A percentile compares a stretch with the other conserved stretches of the same genome.
Conservation (phyloP, 192 early-diverging fungal genomes). For the Podila horticola region DNA sequence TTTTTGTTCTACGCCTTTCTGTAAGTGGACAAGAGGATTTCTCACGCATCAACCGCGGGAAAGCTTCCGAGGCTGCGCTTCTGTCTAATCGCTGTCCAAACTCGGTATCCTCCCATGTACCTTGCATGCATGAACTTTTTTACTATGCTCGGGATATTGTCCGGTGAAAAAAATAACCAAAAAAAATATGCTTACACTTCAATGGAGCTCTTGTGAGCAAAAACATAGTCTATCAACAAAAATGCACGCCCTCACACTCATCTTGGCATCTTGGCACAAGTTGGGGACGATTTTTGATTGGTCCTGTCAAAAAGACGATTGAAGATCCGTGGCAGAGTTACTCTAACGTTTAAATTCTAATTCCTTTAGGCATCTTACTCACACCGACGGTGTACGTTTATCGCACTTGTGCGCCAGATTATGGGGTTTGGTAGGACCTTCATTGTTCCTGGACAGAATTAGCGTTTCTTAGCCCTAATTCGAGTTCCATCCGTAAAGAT, state of each 20-base stretch:
- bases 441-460: slow-evolving; percentile 7
- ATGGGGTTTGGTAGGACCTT: neutral
- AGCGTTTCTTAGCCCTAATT: too few relatives aligned
- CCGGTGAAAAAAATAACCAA: neutral
- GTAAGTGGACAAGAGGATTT: slow-evolving; percentile 6
- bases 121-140: slow-evolving; percentile 2
- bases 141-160: too few relatives aligned
- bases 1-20: neutral
- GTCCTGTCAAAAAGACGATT: neutral
- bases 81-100: neutral
- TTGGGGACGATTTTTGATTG: slow-evolving; percentile 4
- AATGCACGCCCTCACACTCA: too few relatives aligned
- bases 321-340: too few relatives aligned
- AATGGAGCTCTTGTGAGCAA: neutral
- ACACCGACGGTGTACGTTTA: neutral
- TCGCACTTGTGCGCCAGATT: neutral
- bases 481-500: too few relatives aligned
- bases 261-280: neutral
- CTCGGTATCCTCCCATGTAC: neutral
- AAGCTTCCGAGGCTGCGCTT: slow-evolving; percentile 5
- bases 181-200: neutral
- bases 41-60: slow-evolving; percentile 6
- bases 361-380: neutral
- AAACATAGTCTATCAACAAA: neutral
- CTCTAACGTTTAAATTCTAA: neutral